Evolutionary conservation across 106 monocot genomes (phyloP).

Genomic region (Ottelia alismoides): DNA sequence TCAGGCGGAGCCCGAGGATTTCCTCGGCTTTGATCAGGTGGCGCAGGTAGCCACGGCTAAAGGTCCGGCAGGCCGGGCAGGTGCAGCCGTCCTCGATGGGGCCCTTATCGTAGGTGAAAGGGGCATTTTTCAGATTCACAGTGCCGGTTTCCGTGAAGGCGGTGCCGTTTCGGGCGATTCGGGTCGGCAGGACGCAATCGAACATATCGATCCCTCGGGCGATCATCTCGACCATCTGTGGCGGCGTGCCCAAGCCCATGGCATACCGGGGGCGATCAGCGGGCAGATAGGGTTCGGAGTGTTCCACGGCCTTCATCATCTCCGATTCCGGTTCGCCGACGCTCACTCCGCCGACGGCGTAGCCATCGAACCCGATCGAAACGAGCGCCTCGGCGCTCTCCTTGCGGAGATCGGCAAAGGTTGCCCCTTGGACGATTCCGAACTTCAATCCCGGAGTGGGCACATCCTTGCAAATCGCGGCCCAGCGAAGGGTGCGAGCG

Average conservation of each 20-base stretch:
- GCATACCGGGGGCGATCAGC: not conserved
- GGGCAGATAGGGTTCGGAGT: not conserved
- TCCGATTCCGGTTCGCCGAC: no score
- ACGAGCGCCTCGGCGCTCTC: not conserved
- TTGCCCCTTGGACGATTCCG: not conserved
- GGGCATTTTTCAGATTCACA: no score
- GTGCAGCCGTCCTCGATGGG: no score
- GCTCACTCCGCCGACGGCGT: not conserved
- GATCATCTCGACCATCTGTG: no score
- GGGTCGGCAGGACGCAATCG: no score
- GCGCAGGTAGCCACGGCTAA: not conserved
- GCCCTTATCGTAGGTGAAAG: no score
- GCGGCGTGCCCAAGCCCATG: not conserved
- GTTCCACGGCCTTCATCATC: not conserved
- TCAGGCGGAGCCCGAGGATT: not conserved
- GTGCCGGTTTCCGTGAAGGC: no score
- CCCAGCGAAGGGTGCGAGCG: not conserved
- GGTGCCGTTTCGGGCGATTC: no score
- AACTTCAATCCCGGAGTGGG: not conserved
- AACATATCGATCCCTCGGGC: no score
- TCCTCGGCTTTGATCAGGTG: not conserved
- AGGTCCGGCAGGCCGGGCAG: not conserved
- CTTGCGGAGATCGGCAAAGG: not conserved
- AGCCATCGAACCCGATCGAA: not conserved
- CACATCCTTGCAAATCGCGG: not conserved